Base-by-base conservation (phyloP, 768 basidiomycete genomes). In the Leccinum broughii region DNA sequence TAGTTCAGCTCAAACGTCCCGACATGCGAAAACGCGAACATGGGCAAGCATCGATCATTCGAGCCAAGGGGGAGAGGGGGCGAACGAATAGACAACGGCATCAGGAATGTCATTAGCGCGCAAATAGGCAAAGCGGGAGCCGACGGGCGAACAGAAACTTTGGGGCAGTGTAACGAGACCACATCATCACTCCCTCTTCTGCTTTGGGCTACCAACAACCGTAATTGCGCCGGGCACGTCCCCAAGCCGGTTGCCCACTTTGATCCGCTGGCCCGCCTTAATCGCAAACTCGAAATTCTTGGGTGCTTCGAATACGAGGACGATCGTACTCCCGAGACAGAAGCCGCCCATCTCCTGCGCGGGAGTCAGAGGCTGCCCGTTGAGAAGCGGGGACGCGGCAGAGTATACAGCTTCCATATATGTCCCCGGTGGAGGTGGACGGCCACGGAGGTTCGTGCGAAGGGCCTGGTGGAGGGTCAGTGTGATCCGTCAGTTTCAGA, bases 321-420 rank as follows among this genome's bases (percentile, higher is more conserved):
- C 96, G 68, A 98, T 92, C 6, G 96, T 98, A 75, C 91, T 93
- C 5, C 95, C 95, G 4, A 98, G 80, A 68, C 88, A 90, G 77
- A 99, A 99, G 1, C 95, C 97, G 34, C 97, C 97, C 91, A 98
- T 93, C 78, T 99, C 95, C 73, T 97, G 92, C 1, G 92, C 95
- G 1, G 90, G 81, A 0, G 78, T 80, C 50, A 98, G 80, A 2
- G 96, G 95, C 69, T 97, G 94, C 0, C 97, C 97, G 17, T 86
- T 82, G 37, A 98, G 81, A 28, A 98, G 75, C 0, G 87, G 77
- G 1, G 92, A 94, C 0, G 95, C 96, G 6, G 83, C 83, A 3
- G 87, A 84, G 75, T 99, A 99, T 14, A 92, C 88, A 0, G 95
- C 97, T 76, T 98, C 97, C 6, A 86, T 84, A 76, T 92, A 97